Evolutionary conservation across 371 early-diverging fungal genomes (phyloP), one percentile per base, ranked within the genome.

Genomic region (Nematocida sp.): DNA sequence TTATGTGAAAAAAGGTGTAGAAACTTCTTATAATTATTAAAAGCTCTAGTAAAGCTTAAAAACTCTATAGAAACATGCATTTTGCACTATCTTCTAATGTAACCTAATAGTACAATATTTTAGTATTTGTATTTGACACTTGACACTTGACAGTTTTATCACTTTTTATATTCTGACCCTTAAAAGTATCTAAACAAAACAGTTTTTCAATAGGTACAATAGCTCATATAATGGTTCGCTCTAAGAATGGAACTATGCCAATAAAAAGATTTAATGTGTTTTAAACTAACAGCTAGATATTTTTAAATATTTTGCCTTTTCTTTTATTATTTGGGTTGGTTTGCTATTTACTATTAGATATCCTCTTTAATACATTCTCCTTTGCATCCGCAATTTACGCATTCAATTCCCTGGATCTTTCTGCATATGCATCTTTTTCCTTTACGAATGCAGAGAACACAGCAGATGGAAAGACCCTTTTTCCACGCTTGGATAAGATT

Each of bases 371-470:
- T 48, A 50, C 66, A 51, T 33, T 55, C 53, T 23, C 66, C 66
- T 13, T 9, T 18, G 45, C 66, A 66, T 35, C 25, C 13, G 38
- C 66, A 66, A 38, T 66, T 66, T 5, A 18, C 36, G 30, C 66
- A 66, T 4, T 4, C 20, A 18, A 33, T 55, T 16, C 55, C 55
- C 30, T 13, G 4, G 13, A 66, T 54, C 42, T 36, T 59, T 25
- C 66, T 36, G 57, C 66, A 66, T 26, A 66, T 45, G 25, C 66
- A 66, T 16, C 66, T 35, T 25, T 55, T 66, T 26, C 66, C 66
- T 32, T 66, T 51, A 35, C 66, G 3, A 32, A 66, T 50, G 28
- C 66, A 66, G 11, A 66, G 66, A 4, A 66, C 7, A 2, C 66
- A 66, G 36, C 66, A 66, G 0, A 65, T 13, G 11, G n/a, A 28